Percentiles rank a stretch among this genome's conserved stretches.
These are phyloP conservation scores for Entonaema liquescens DNA, from an alignment of 495 filamentous ascomycete genomes.

Conservation along the genomic window DNA sequence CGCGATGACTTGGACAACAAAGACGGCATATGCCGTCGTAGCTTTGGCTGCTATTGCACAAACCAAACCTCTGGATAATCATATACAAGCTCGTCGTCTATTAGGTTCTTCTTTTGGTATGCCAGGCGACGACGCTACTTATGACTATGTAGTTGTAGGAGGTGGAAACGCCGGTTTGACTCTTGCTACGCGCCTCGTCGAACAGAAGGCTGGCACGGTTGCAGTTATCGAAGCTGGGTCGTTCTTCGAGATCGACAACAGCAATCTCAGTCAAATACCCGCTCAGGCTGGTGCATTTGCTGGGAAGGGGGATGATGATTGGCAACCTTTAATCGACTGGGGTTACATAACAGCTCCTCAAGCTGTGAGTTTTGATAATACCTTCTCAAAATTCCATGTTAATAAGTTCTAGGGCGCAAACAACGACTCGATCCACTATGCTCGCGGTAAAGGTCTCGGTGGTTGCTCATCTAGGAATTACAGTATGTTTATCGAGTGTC, in stretches of 20 bases:
- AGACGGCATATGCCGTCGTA: neutral
- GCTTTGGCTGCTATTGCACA: neutral
- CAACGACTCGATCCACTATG: conserved; percentile 48
- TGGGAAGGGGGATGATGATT: conserved; percentile 20
- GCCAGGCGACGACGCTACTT: conserved; percentile 46
- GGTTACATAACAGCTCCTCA: conserved; percentile 48
- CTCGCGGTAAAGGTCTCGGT: conserved; percentile 55
- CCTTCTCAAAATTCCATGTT: neutral
- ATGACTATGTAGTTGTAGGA: conserved; percentile 79
- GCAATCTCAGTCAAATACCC: conserved; percentile 56
- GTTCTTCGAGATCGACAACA: conserved; percentile 59
- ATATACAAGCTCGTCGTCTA: conserved; percentile 5
- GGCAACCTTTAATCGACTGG: conserved; percentile 59
- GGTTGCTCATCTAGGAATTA: conserved; percentile 46
- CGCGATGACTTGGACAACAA: neutral
- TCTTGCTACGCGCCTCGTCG: conserved; percentile 59
- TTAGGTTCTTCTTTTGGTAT: conserved; percentile 22
- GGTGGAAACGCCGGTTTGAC: conserved; percentile 63
- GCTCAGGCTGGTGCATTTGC: conserved; percentile 4
- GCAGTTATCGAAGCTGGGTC: conserved; percentile 66
- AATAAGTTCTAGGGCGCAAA: conserved; percentile 17
- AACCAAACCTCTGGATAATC: neutral
- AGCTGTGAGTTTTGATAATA: neutral
- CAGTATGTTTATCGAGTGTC: neutral
- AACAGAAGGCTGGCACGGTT: conserved; percentile 33